Evolutionary conservation across 176 grass and related monocot genomes (phyloP), one percentile per base, ranked within the genome.

Genomic region (Bolboschoenus planiculmis): DNA sequence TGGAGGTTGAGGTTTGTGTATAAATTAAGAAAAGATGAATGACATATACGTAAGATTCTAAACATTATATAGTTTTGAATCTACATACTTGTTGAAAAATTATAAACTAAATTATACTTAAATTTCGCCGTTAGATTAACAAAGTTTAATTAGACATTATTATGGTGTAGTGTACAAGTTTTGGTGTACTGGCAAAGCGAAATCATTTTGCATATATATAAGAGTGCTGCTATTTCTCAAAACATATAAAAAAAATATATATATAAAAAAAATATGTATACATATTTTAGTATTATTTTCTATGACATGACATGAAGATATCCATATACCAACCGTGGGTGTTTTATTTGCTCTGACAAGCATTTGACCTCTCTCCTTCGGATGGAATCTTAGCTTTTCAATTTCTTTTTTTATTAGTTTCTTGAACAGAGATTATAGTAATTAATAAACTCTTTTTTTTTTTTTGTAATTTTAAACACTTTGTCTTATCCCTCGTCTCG

Each of bases 401-500:
- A 81, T 63, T 59, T 81, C 26, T 16, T 63, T 59, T 81, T 14
- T 16, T 10, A 44, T 47, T 64, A 20, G 10, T 80, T 57, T 48
- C 50, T 80, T 81, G 78, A 61, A 29, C 34, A 61, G 23, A 18
- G 23, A 48, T 63, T 46, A 65, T 14, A n/a, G n/a, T n/a, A n/a
- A n/a, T n/a, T n/a, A n/a, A n/a, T n/a, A n/a, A n/a, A n/a, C n/a
- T n/a, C n/a, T n/a, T n/a, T n/a, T n/a, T n/a, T 27, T 48, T 63
- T 27, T 11, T 82, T 82, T 82, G 47, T 82, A 29, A 82, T 46
- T 20, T 82, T 24, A 10, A 30, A 48, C 15, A n/a, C 20, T 66
- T 80, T 82, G 80, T 82, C 80, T 65, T 46, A 82, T 82, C 60
- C 80, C 39, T 66, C 26, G 80, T 82, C 80, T 65, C 43, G 18